These are phyloP conservation scores for Auricularia sp. DNA, from an alignment of 768 basidiomycete genomes.

Conservation along the genomic window DNA sequence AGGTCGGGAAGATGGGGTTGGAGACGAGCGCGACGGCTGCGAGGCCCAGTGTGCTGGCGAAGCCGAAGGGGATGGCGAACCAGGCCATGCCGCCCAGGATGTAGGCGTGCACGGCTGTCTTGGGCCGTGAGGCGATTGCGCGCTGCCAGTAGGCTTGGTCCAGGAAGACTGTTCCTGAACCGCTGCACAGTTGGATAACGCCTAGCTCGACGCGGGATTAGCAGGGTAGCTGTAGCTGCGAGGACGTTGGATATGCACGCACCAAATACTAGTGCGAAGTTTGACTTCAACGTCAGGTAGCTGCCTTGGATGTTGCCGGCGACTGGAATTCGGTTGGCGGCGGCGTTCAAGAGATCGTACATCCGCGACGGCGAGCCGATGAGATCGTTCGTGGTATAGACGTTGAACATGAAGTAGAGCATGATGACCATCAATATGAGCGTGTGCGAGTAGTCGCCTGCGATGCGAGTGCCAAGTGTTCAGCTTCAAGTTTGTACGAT, in stretches of 20 bases:
- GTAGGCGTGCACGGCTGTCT: slow-evolving; percentile 26
- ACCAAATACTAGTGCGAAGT: slow-evolving; percentile 18
- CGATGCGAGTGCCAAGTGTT: slow-evolving; percentile 20
- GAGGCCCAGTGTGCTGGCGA: slow-evolving; percentile 34
- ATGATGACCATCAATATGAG: slow-evolving; percentile 34
- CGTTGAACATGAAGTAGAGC: slow-evolving; percentile 26
- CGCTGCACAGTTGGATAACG: neutral
- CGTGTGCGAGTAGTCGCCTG: slow-evolving; percentile 37
- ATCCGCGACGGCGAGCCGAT: slow-evolving; percentile 32
- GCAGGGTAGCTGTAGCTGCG: slow-evolving; percentile 31
- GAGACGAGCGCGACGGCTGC: slow-evolving; percentile 27
- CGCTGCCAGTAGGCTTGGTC: slow-evolving; percentile 44
- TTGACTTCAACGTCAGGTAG: slow-evolving; percentile 31
- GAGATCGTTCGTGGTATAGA: slow-evolving; percentile 25
- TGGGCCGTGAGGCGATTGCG: slow-evolving; percentile 28
- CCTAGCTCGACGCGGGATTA: slow-evolving; percentile 4
- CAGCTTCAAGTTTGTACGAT: too few species aligned
- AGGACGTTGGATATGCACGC: slow-evolving; percentile 21
- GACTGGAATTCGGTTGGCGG: slow-evolving; percentile 33
- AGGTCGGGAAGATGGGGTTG: slow-evolving; percentile 46
- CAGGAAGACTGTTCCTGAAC: slow-evolving; percentile 9
- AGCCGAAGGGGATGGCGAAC: slow-evolving; percentile 45
- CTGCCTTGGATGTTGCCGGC: slow-evolving; percentile 40
- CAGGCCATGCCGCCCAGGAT: slow-evolving; percentile 51
- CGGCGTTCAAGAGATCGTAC: slow-evolving; percentile 40